Base-by-base conservation (phyloP, 75 land plant genomes). In the Sequoiadendron giganteum region DNA sequence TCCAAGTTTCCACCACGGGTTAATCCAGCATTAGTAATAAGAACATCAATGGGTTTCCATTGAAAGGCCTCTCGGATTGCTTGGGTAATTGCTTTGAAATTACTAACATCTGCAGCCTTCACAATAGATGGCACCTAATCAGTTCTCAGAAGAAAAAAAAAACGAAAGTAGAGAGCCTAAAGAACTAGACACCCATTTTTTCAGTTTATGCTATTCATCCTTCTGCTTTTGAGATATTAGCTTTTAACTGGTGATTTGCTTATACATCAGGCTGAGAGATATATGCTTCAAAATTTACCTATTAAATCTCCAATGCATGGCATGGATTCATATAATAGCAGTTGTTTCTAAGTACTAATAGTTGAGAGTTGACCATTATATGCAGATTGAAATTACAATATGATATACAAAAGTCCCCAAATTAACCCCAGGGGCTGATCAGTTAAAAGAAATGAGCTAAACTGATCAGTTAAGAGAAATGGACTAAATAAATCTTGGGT, bases 1-100 rank as follows among this genome's bases (percentile, higher is more conserved):
- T 87, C 93, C 77, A 92, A 85, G 47, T 82, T 80, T 38, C 92
- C 93, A 84, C 88, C 80, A 54, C 89, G 86, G n/a, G 92, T 90
- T 45, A 89, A 28, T 58, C 91, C 93, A 21, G 90, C 93, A 72
- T 91, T 92, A 81, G 88, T 87, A 36, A 92, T 76, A 43, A 92
- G 78, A 5, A 92, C 87, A 73, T 92, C 93, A 39, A 92, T 87
- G 15, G 92, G 92, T 42, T 79, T 91, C 92, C 92, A 92, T 52
- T 52, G 54, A 25, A 58, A 89, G 21, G 84, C 34, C n/a, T 48
- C 54, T 13, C 56, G 32, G 7, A 89, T 21, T 32, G 87, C 90
- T 19, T 52, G 18, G 47, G 39, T 39, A 10, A 86, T 87, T 42
- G 84, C 89, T 28, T 28, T 9, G 38, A 13, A 89, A 82, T 87